Base-by-base conservation (phyloP, 2,329 filamentous ascomycete genomes). In the Penicillium rolfsii region DNA sequence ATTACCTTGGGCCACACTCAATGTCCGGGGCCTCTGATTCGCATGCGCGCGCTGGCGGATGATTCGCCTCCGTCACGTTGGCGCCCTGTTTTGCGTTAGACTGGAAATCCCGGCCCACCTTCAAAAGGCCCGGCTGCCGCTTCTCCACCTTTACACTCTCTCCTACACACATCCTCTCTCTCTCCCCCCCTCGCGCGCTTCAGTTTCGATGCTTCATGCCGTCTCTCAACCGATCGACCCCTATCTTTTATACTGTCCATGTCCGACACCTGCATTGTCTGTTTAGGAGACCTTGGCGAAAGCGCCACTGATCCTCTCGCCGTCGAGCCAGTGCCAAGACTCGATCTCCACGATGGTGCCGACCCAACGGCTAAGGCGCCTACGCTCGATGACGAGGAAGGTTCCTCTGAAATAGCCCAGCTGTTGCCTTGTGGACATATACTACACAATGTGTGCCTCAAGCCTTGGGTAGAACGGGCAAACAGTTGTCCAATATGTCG, bases 401-500 rank as follows among this genome's bases (percentile, higher is more conserved):
- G 82, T 60, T 65, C 71, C n/a, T 65, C 69, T 58, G 82, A 84
- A 64, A 84, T 89, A 70, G 87, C 86, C 61, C 85, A 87, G 71
- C 73, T 89, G 30, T 74, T 88, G 62, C 89, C 92, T 50, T 99
- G 95, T 78, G 91, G 91, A 60, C 96, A 99, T 82, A 86, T 93
- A 69, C 83, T 99, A 69, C 95, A 99, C 80, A 89, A 99, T 80
- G 88, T 90, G 55, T 99, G 95, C 77, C 84, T 99, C 68, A 90
- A 90, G 70, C 91, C 93, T 69, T 99, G 95, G 95, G 92, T 94
- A 49, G 91, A 96, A 79, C 90, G 96, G 76, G 94, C 95, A 65
- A 99, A 98, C 79, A 97, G 93, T 75, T 99, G 95, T 77, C 95
- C 95, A 49, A 97, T 99, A 77, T 99, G 95, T 79, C 91, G 95